Conservation (phyloP, 495 filamentous ascomycete genomes). For the Podospora anserina region DNA sequence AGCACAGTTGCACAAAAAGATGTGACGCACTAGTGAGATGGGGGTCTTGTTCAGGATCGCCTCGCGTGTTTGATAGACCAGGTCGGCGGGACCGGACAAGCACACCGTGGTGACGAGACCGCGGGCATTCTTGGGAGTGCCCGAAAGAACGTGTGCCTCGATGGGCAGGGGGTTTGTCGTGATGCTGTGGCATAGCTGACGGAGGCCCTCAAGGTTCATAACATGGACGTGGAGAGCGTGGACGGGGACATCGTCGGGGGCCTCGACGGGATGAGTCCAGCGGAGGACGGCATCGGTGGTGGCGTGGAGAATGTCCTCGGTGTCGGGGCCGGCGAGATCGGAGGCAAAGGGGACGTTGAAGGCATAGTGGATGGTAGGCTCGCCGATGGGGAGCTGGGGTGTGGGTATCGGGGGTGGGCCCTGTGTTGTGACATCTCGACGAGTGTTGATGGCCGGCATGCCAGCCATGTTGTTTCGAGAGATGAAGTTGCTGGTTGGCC, state of each 20-base stretch:
- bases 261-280: constrained; percentile 89
- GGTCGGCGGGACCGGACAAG: constrained; percentile 77
- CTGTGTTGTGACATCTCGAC: constrained; percentile 63
- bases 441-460: constrained; percentile 59
- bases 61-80: constrained; percentile 79
- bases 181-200: constrained; percentile 73
- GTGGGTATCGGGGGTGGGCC: constrained; percentile 62
- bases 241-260: constrained; percentile 73
- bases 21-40: constrained; percentile 70
- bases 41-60: constrained; percentile 83
- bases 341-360: constrained; percentile 97
- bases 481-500: constrained; percentile 77
- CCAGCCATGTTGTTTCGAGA: constrained; percentile 67
- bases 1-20: background rate
- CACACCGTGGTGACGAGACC: constrained; percentile 87
- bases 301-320: constrained; percentile 87
- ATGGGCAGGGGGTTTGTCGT: constrained; percentile 63
- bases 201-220: constrained; percentile 73
- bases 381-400: constrained; percentile 56
- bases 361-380: constrained; percentile 67
- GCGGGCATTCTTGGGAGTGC: constrained; percentile 70
- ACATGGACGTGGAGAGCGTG: constrained; percentile 86
- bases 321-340: constrained; percentile 82
- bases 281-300: constrained; percentile 74
- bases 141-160: constrained; percentile 77